Percentiles rank a stretch among this genome's conserved stretches.
Evolutionary conservation across 2,329 filamentous ascomycete species (phyloP).

Genomic region (Ophiosphaerella narmari): DNA sequence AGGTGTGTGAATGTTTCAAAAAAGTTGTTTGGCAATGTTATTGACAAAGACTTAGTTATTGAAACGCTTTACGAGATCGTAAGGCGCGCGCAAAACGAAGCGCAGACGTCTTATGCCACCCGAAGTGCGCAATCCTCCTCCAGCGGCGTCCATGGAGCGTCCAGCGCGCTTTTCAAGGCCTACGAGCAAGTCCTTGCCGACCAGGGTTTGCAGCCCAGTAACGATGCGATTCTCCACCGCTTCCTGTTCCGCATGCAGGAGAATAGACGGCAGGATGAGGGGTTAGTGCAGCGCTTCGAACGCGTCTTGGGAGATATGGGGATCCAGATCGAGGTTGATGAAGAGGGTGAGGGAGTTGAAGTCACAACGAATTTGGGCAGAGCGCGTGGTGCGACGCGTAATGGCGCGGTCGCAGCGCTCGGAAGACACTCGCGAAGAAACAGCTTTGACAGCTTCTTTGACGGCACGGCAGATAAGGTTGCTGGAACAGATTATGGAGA

Average conservation of each 20-base stretch:
- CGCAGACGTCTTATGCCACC: background rate
- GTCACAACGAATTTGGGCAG: constrained; percentile 38
- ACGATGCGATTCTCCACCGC: constrained; percentile 75
- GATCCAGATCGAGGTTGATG: constrained; percentile 69
- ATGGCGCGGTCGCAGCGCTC: constrained; percentile 26
- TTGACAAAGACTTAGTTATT: constrained; percentile 64
- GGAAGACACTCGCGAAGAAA: constrained; percentile 49
- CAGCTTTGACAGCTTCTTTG: constrained; percentile 65
- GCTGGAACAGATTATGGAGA: constrained; percentile 44
- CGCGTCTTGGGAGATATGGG: constrained; percentile 61
- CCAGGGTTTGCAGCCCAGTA: constrained; percentile 71
- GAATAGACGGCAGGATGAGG: constrained; percentile 24
- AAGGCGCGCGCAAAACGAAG: constrained; percentile 62
- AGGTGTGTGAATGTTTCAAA: constrained; percentile 31
- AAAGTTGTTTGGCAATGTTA: background rate
- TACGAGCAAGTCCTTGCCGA: constrained; percentile 77
- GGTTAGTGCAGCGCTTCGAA: constrained; percentile 72
- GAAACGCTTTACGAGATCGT: constrained; percentile 78
- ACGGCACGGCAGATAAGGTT: constrained; percentile 59
- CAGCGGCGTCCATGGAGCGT: constrained; percentile 46
- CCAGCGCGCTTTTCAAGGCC: constrained; percentile 75
- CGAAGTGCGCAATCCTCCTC: constrained; percentile 53
- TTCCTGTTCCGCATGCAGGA: constrained; percentile 73
- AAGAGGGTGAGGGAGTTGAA: constrained; percentile 48
- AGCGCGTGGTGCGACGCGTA: constrained; percentile 27